phyloP scores from a whole-genome alignment of 2,329 filamentous ascomycete species.

The Didymosphaeria variabile region DNA sequence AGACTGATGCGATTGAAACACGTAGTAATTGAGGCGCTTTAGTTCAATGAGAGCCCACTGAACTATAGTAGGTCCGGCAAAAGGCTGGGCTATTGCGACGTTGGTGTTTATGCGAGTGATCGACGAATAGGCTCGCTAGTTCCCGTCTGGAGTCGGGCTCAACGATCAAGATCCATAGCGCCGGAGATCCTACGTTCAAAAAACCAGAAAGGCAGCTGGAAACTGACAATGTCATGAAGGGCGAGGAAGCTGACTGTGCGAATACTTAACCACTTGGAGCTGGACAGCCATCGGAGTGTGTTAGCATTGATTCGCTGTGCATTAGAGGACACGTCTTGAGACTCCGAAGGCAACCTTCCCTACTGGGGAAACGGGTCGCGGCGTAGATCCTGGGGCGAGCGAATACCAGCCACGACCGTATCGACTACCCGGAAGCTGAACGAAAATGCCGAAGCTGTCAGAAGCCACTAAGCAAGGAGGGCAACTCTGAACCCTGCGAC shows the following conservation, averaged over 20 bases:
- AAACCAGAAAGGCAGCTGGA: slow-evolving; percentile 5
- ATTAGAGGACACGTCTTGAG: slow-evolving; percentile 14
- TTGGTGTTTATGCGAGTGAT: slow-evolving; percentile 11
- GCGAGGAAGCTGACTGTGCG: slow-evolving; percentile 10
- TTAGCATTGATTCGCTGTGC: slow-evolving; percentile 11
- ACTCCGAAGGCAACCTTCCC: slow-evolving; percentile 13
- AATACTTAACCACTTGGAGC: slow-evolving; percentile 13
- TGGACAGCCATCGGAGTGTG: slow-evolving; percentile 1
- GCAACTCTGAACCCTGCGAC: slow-evolving; percentile 11
- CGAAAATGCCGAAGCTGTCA: slow-evolving; percentile 12
- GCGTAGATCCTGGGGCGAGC: slow-evolving; percentile 6
- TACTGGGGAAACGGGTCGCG: slow-evolving; percentile 9
- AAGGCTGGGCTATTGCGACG: slow-evolving; percentile 3
- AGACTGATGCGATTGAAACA: slow-evolving; percentile 6
- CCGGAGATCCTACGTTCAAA: not conserved
- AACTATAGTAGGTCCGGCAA: slow-evolving; percentile 14
- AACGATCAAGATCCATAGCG: slow-evolving; percentile 14
- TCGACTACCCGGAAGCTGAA: slow-evolving; percentile 12
- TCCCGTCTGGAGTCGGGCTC: slow-evolving; percentile 11
- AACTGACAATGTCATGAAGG: slow-evolving; percentile 13
- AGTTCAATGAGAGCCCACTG: not conserved
- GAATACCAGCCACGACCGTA: slow-evolving; percentile 11
- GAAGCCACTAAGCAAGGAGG: slow-evolving; percentile 16
- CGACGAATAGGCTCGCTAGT: slow-evolving; percentile 11
- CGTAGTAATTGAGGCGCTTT: slow-evolving; percentile 5